phyloP scores from a whole-genome alignment of 768 basidiomycete species.

The Dendrothele bispora region DNA sequence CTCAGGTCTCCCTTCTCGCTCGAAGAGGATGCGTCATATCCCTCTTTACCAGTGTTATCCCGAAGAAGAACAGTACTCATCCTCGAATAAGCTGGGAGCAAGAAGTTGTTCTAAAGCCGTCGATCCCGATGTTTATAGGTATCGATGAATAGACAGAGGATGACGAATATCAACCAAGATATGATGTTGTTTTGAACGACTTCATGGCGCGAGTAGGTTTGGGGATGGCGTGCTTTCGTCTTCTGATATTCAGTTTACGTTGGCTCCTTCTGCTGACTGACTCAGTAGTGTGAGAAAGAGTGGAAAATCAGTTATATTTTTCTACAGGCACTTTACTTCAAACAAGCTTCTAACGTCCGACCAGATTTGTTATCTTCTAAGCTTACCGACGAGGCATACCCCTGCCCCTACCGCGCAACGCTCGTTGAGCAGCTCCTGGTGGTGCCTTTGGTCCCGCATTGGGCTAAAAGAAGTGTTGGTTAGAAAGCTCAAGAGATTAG shows the following conservation, averaged over 20 bases:
- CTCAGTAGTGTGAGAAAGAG: too few relatives aligned
- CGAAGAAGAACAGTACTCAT: conserved; percentile 18
- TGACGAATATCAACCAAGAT: too few relatives aligned
- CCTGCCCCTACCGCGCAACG: conserved; percentile 83
- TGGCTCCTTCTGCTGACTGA: too few relatives aligned
- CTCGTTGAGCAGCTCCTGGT: conserved; percentile 87
- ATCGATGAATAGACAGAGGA: too few relatives aligned
- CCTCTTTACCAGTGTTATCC: background rate
- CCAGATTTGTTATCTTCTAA: conserved; percentile 1
- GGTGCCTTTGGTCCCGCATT: conserved; percentile 87
- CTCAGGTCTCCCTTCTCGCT: conserved; percentile 1
- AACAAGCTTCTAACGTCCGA: conserved; percentile 5
- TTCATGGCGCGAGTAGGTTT: too few relatives aligned
- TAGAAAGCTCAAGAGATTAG: conserved; percentile 1
- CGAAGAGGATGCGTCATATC: background rate
- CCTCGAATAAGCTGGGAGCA: background rate
- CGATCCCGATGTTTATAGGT: too few relatives aligned
- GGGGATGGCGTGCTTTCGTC: too few relatives aligned
- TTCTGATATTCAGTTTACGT: too few relatives aligned
- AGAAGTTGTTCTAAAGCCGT: background rate
- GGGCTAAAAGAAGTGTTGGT: conserved; percentile 44
- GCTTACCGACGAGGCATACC: conserved; percentile 77
- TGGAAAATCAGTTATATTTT: background rate
- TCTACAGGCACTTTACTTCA: conserved; percentile 1
- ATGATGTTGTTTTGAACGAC: too few relatives aligned